A percentile compares a stretch with the other conserved stretches of the same genome.
Conservation (phyloP, 129 eudicot genomes). For the Scalesia atractyloides region DNA sequence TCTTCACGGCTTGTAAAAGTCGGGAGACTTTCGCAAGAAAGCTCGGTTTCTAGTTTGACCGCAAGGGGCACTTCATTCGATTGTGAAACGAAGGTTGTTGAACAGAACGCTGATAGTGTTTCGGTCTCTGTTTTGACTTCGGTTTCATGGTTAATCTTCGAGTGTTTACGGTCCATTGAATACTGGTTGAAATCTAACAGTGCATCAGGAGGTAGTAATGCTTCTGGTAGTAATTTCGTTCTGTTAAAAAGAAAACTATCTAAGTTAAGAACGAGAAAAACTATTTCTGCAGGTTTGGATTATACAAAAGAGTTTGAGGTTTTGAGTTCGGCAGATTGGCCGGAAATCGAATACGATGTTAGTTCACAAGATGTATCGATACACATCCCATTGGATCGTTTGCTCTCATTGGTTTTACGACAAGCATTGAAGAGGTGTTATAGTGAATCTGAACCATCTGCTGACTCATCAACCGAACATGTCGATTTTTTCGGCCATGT, state of each 20-base stretch:
- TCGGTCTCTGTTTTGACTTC: conserved; percentile 57
- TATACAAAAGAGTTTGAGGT: conserved; percentile 54
- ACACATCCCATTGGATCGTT: conserved; percentile 84
- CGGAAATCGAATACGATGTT: conserved; percentile 73
- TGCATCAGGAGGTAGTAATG: conserved; percentile 36
- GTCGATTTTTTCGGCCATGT: conserved; percentile 68
- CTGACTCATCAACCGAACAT: conserved; percentile 34
- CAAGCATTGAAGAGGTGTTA: conserved; percentile 65
- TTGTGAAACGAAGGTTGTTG: conserved; percentile 38
- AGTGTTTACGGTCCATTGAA: conserved; percentile 75
- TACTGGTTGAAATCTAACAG: conserved; percentile 53
- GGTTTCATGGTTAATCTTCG: conserved; percentile 60
- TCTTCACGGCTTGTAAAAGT: conserved; percentile 85
- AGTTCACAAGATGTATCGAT: conserved; percentile 86
- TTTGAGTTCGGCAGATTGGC: conserved; percentile 86
- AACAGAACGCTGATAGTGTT: conserved; percentile 27
- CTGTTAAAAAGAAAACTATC: conserved; percentile 58
- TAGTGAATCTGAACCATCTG: conserved; percentile 46
- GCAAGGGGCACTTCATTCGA: conserved; percentile 45
- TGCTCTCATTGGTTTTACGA: conserved; percentile 73
- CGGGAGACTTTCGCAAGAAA: conserved; percentile 90
- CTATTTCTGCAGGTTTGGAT: conserved; percentile 44
- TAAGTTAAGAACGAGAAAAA: conserved; percentile 54
- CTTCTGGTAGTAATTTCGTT: conserved; percentile 54
- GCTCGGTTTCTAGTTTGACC: conserved; percentile 60